Evolutionary conservation across 495 filamentous ascomycete genomes (phyloP), one percentile per base, ranked within the genome.

Genomic region (Tuber aestivum): DNA sequence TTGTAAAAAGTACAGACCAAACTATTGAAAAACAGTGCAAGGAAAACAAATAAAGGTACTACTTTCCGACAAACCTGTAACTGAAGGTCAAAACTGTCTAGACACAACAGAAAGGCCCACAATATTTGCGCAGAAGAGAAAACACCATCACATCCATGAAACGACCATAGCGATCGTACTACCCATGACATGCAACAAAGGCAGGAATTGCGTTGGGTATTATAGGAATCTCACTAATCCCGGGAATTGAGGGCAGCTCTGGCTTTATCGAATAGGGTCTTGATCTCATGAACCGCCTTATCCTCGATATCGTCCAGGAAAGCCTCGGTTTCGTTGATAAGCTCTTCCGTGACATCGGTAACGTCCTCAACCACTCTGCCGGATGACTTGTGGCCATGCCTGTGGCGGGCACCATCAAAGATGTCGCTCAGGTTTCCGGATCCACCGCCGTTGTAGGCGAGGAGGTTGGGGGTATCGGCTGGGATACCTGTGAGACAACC

Each of bases 381-480:
- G n/a, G 72, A 42, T 72, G 71, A 61, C 35, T 78, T 41, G 56
- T 83, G 72, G 72, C 83, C 80, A 23, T 84, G 80, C 41, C 83
- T 75, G 85, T 91, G 92, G 80, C 88, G 85, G 85, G 93, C 86
- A 85, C 88, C 86, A 85, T 88, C 83, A 79, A 97, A 86, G 79
- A 99, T 98, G 76, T 92, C 87, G 78, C 88, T 88, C 88, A 93
- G 96, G 90, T 99, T 98, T 84, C 88, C 89, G 79, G 89, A 91
- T 79, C 96, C 96, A 86, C 94, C 96, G 84, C 96, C 96, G 88
- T 99, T 99, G 95, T 95, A 99, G 84, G 95, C 95, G 71, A 99
- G 94, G 77, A 98, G 83, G 86, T 93, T 93, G 78, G 89, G 89
- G 77, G 96, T 98, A 85, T 93, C 90, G 27, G 84, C 85, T 68